These are phyloP conservation scores for Populus alba DNA, from an alignment of 345 rosid species.

Conservation along the genomic window DNA sequence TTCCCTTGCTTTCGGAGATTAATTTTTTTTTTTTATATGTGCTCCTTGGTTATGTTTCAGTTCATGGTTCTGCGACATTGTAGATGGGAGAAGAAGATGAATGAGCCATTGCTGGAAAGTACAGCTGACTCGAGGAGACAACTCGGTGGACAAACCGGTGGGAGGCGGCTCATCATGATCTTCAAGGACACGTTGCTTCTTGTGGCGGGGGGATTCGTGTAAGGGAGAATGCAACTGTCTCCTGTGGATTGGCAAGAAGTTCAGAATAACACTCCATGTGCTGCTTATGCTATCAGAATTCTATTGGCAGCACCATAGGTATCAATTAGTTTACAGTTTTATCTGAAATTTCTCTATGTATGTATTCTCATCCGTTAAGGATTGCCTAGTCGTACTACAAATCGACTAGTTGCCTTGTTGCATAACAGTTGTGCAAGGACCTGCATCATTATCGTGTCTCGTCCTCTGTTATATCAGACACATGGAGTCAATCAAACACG, in stretches of 20 bases:
- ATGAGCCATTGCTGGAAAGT: conserved; percentile 30
- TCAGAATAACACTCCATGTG: conserved; percentile 18
- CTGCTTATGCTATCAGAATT: conserved; percentile 18
- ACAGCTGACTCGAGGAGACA: conserved; percentile 33
- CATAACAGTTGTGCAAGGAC: background rate
- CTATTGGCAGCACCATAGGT: conserved; percentile 43
- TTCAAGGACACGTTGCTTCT: conserved; percentile 10
- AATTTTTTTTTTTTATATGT: conserved; percentile 2
- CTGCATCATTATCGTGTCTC: background rate
- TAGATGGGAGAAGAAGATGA: conserved; percentile 38
- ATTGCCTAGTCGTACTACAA: background rate
- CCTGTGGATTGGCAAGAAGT: conserved; percentile 19
- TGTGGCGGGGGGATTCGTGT: conserved; percentile 21
- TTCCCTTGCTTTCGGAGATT: background rate
- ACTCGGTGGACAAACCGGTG: conserved; percentile 18
- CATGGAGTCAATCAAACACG: no score
- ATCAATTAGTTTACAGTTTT: conserved; percentile 3
- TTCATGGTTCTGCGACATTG: conserved; percentile 44
- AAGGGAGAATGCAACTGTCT: conserved; percentile 24
- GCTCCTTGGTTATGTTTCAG: conserved; percentile 27
- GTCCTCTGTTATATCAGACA: background rate
- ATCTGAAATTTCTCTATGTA: background rate
- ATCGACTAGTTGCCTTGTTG: background rate
- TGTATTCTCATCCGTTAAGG: no score
- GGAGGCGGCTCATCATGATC: conserved; percentile 13